Base-by-base conservation (phyloP, 257 asterid genomes). In the Przewalskia tangutica region DNA sequence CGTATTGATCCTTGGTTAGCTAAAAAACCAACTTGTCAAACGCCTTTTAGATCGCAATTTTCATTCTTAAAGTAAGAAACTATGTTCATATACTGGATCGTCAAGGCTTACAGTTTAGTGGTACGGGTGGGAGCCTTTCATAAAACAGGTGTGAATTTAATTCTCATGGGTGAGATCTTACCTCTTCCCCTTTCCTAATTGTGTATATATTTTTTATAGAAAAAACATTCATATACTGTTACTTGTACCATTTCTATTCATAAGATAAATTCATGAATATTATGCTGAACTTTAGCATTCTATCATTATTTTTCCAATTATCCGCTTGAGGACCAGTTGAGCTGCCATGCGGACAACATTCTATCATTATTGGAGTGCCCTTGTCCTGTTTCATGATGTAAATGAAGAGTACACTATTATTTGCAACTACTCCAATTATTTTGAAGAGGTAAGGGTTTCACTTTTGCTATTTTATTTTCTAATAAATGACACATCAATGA, bases 1-100 rank as follows among this genome's bases (percentile, higher is more conserved):
- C 91, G 97, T 78, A 88, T 92, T n/a, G 97, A 91, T 73, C 92
- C 89, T 77, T 90, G 95, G 95, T 87, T 92, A 46, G 81, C 79
- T 36, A 90, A 67, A 85, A 89, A 86, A 77, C 80, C 79, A 58
- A 92, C 90, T 13, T 91, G 94, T n/a, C 95, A 93, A 0, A 84
- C 89, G 4, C 90, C 91, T 1, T 91, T 89, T 77, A 80, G 86
- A 38, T 80, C 85, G 11, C 48, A 58, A 66, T 56, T 14, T 60
- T 81, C 51, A 27, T 36, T 32, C 65, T 65, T 85, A 83, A 84
- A 82, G 60, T 50, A 63, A 53, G 42, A 18, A 58, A 12, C 20
- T 75, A 77, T 0, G 16, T 23, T 3, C 6, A 67, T 59, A 56
- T 14, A 32, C 20, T 8, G 2, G 8, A 40, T 2, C n/a, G 0